Evolutionary conservation across 768 basidiomycete species (phyloP), one percentile per base, ranked within the genome.

Genomic region (Galerina sulciceps): DNA sequence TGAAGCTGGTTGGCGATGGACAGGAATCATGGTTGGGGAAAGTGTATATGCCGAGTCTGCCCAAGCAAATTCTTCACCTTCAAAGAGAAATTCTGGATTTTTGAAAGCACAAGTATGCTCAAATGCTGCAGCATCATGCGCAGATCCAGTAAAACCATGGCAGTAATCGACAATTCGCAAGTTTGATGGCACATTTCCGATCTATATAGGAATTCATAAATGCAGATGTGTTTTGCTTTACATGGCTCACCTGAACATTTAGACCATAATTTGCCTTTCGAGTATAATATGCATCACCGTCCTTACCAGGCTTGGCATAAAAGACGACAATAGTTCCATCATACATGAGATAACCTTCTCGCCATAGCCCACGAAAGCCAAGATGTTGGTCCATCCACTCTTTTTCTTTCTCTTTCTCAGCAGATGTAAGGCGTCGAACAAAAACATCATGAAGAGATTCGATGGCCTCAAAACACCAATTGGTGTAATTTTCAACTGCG

Each of bases 291-390:
- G 67, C 71, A 62, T 74, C 71, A 11, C 75, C 72, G 55, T 76
- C 65, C 6, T 65, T 18, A 0, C 65, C 67, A 22, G 71, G 72
- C 36, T 71, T 72, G 9, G 48, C 23, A 44, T 65, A 70, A 1
- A 75, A 65, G 9, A 66, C 64, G 14, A 76, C 67, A 55, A 71
- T 71, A 0, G 73, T 76, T 1, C 74, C 75, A 65, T 76, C 73
- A 53, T 74, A 73, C 68, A 73, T 75, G 1, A 74, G 35, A 65
- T 68, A 77, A 1, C 75, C 75, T 6, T 78, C 74, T 15, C 70
- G 55, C 74, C 73, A 77, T 8, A 63, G 15, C 14, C 72, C 71
- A 31, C 42, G 26, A 43, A 73, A 76, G 2, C 71, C 72, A 10
- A 75, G 14, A 35, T 69, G 69, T 1, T 69, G 10, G 35, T 74